Base-by-base conservation (phyloP, 1,139 yeast genomes). In the Saccharomyces hybrid region DNA sequence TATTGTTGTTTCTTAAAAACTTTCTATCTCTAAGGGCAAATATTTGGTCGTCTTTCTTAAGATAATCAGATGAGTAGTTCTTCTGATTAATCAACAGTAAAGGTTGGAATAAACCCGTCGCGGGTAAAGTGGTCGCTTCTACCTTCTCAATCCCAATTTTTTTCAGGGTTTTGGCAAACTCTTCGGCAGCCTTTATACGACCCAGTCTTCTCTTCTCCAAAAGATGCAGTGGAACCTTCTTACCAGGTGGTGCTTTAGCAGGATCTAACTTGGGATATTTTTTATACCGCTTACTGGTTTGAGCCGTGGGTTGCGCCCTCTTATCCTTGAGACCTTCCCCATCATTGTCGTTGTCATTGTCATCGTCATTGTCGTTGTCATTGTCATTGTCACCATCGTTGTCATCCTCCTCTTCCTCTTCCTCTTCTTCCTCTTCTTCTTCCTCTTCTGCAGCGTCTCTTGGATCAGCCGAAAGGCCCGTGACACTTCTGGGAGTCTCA, bases 61-160 rank as follows among this genome's bases (percentile, higher is more conserved):
- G 76, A 70, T 93, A 93, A 65, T 91, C 97, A 0, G 97, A 88
- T 66, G 83, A 91, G 73, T 89, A 91, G 74, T 93, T 95, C 71
- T 93, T 93, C 67, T 93, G 99, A 69, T 93, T 95, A 71, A 93
- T 86, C 53, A 90, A 77, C 27, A 84, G 81, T 20, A 88, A 78
- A 5, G 85, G 77, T 52, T 82, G 81, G 59, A 93, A 84, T 51
- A 81, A 54, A 27, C 71, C 79, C 5, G 95, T 81, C 61, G 82
- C 76, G 50, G 80, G 78, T 62, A 90, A 74, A 49, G 81, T 80
- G 8, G 58, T 58, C 67, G 87, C 87, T 57, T 86, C 90, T 46
- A 82, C 81, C 57, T 89, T 77, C 56, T 83, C 87, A 54, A 89
- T 87, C 9, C 96, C 96, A 6, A 85, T 78, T 59, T 81, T 81